Base-by-base conservation (phyloP, 208 protist species). In the Porcisia hertigi region DNA sequence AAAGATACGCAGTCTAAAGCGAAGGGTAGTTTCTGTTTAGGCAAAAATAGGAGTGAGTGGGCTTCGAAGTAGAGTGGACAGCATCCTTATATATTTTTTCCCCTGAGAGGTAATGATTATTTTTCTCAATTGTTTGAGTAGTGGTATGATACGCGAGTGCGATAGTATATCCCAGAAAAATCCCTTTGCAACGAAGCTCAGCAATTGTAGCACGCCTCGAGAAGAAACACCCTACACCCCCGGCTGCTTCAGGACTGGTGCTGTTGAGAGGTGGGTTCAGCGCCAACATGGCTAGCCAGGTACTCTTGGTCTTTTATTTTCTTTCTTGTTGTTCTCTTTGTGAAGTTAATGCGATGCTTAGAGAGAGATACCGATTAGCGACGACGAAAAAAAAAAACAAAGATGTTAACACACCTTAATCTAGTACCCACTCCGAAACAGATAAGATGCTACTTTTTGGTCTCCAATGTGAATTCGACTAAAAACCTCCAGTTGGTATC, bases 11-110 rank as follows among this genome's bases (percentile, higher is more conserved):
- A 71, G 36, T 41, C 63, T 53, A 47, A 14, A 81, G 54, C 47
- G 18, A 62, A 53, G 54, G 36, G 36, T 39, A 72, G 36, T 64
- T 76, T 76, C 43, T 53, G 25, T 65, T 64, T 49, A 73, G 69
- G 77, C 71, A 71, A 83, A 80, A 74, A 67, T 30, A 34, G 70
- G 41, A 30, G 30, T 30, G 47, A 16, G n/a, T 34, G 63, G 25
- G 1, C 8, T 6, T 65, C 23, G 25, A n/a, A 30, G 18, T 34
- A 16, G 9, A 49, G 25, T 30, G 7, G 1, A 67, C n/a, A 49
- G 39, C 7, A 67, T 52, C 11, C 11, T 52, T 12, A 52, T 52
- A 14, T 14, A 14, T 4, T 34, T 23, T 18, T 1, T 67, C 25
- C 30, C n/a, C 16, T 43, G 18, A 16, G 23, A 30, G 41, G 39